A percentile compares a stretch with the other conserved stretches of the same genome.
These are phyloP conservation scores for Paraglomus brasilianum DNA, from an alignment of 192 early-diverging fungal species.

Conservation along the genomic window DNA sequence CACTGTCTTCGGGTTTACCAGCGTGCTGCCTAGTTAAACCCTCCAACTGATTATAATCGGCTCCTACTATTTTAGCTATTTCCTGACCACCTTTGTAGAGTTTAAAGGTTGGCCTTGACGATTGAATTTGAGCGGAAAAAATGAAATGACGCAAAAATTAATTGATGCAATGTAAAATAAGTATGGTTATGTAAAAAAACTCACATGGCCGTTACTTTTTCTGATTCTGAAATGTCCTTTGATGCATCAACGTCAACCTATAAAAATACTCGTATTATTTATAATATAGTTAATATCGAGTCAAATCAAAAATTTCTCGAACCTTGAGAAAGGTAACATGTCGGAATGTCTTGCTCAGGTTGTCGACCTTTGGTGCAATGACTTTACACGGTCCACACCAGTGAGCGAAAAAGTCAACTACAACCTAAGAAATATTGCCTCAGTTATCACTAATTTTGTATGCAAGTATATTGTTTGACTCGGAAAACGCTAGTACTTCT, in stretches of 20 bases:
- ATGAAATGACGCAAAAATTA: background rate
- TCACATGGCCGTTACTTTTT: constrained; percentile 51
- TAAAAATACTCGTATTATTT: background rate
- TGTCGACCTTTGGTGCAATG: constrained; percentile 53
- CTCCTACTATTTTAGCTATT: constrained; percentile 79
- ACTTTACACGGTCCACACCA: constrained; percentile 52
- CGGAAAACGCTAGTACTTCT: background rate
- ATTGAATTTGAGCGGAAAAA: background rate
- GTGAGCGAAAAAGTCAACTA: constrained; percentile 55
- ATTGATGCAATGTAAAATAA: background rate
- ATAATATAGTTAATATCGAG: constrained; percentile 16
- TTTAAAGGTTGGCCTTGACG: constrained; percentile 81
- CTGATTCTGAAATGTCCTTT: constrained; percentile 41
- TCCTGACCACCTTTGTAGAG: constrained; percentile 75
- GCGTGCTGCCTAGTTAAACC: constrained; percentile 64
- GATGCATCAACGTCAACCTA: constrained; percentile 49
- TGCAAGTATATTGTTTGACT: too few relatives aligned
- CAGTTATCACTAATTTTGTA: background rate
- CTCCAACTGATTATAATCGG: constrained; percentile 70
- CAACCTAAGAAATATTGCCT: constrained; percentile 38
- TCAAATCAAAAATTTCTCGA: background rate
- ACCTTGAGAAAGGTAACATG: constrained; percentile 56
- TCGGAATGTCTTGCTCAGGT: constrained; percentile 47
- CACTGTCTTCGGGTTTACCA: constrained; percentile 40
- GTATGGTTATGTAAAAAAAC: background rate